phyloP scores from a whole-genome alignment of 352 stramenopile species.

The Phytophthora cryptogea region DNA sequence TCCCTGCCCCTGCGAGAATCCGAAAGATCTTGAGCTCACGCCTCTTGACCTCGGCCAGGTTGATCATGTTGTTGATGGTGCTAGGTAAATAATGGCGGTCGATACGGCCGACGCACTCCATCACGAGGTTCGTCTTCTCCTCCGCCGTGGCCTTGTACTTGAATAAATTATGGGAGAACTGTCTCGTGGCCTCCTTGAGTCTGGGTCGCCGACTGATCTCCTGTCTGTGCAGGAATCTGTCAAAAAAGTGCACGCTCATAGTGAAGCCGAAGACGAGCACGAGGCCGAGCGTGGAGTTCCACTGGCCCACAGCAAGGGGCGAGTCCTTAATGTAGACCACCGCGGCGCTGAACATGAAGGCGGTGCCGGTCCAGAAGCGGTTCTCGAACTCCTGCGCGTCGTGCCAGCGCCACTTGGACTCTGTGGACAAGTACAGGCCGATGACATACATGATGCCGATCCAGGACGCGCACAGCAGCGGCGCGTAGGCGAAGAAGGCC shows the following conservation, averaged over 20 bases:
- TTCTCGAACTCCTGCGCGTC: constrained; percentile 96
- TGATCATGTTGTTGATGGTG: constrained; percentile 91
- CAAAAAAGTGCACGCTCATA: constrained; percentile 77
- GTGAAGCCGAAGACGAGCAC: constrained; percentile 84
- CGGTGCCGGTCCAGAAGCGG: constrained; percentile 96
- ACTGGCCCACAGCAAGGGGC: constrained; percentile 80
- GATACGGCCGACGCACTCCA: constrained; percentile 73
- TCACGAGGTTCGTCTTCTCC: constrained; percentile 76
- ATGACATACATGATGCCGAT: constrained; percentile 85
- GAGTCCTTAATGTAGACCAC: constrained; percentile 95
- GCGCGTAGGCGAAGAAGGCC: constrained; percentile 84
- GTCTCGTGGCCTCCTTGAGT: constrained; percentile 49
- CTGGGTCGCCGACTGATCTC: constrained; percentile 67
- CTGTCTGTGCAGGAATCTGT: constrained; percentile 79
- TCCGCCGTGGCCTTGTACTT: constrained; percentile 84
- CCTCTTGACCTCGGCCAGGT: constrained; percentile 74
- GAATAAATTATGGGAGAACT: constrained; percentile 77
- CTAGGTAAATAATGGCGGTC: constrained; percentile 86
- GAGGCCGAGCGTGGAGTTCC: constrained; percentile 72
- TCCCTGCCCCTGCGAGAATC: constrained; percentile 93
- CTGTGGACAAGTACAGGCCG: constrained; percentile 78
- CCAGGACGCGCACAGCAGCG: constrained; percentile 79
- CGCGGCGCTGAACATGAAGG: constrained; percentile 92
- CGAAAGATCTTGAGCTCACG: constrained; percentile 96
- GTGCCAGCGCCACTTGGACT: constrained; percentile 87